Evolutionary conservation across 495 filamentous ascomycete species (phyloP).

Genomic region (Hypoxylon fragiforme): DNA sequence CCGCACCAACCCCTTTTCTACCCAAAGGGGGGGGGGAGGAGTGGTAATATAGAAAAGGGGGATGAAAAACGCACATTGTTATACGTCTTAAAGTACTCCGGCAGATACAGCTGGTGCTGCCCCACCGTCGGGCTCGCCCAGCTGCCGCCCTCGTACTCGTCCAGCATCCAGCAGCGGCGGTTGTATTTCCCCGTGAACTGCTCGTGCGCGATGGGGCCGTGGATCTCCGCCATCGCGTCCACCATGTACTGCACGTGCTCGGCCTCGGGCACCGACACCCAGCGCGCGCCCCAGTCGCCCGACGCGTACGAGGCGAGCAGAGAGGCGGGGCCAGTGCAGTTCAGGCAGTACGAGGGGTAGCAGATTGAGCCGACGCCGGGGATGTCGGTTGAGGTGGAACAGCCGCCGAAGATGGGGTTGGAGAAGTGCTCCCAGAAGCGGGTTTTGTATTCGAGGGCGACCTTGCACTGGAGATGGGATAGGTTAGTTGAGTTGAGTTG

Average conservation of each 20-base stretch:
- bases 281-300: constrained; percentile 49
- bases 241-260: constrained; percentile 61
- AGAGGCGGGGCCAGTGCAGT: constrained; percentile 62
- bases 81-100: constrained; percentile 70
- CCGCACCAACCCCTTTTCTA: neutral
- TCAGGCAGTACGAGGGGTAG: constrained; percentile 67
- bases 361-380: constrained; percentile 61
- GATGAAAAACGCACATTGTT: constrained; percentile 45
- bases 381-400: constrained; percentile 58
- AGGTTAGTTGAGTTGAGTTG: too few relatives aligned
- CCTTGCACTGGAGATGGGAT: too few relatives aligned
- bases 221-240: constrained; percentile 62
- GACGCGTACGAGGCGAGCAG: constrained; percentile 62
- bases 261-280: constrained; percentile 48
- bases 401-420: constrained; percentile 65
- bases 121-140: constrained; percentile 62
- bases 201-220: constrained; percentile 58
- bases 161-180: constrained; percentile 62
- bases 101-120: constrained; percentile 67
- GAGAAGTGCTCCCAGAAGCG: constrained; percentile 71
- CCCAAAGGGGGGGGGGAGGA: neutral
- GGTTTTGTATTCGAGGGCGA: constrained; percentile 63
- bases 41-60: neutral
- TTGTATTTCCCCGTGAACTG: constrained; percentile 63
- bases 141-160: constrained; percentile 54